Evolutionary conservation across 805 yeast genomes (phyloP).

Genomic region (Ogataea nitratoaversa): DNA sequence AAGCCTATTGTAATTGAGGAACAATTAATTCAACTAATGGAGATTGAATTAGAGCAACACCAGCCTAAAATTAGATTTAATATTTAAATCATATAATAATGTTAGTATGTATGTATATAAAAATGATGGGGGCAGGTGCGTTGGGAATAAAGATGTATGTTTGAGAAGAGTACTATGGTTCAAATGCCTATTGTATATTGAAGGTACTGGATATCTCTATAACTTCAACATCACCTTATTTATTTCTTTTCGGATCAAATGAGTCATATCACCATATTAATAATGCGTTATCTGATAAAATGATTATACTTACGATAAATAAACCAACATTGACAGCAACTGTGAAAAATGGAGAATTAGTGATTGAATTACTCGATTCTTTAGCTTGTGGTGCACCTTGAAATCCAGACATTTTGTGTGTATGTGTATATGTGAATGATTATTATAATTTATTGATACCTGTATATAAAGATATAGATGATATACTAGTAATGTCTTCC

Average conservation of each 20-base stretch:
- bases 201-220: too few species aligned
- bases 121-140: too few species aligned
- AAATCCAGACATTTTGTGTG: conserved; percentile 29
- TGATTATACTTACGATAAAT: conserved; percentile 41
- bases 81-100: background rate
- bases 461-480: too few species aligned
- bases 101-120: conserved; percentile 13
- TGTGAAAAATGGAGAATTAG: conserved; percentile 61
- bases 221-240: too few species aligned
- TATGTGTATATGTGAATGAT: background rate
- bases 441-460: too few species aligned
- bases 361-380: conserved; percentile 47
- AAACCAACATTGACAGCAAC: conserved; percentile 58
- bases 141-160: too few species aligned
- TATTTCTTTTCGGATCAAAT: too few species aligned
- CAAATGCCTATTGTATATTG: too few species aligned
- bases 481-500: background rate
- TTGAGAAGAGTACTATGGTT: too few species aligned
- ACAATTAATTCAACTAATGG: conserved; percentile 79
- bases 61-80: conserved; percentile 36
- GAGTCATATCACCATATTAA: too few species aligned
- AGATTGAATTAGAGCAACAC: conserved; percentile 73
- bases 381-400: conserved; percentile 22
- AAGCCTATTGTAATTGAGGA: conserved; percentile 51
- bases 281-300: background rate